Evolutionary conservation across 2,329 filamentous ascomycete species (phyloP).

Genomic region (Westerdykella sp.): DNA sequence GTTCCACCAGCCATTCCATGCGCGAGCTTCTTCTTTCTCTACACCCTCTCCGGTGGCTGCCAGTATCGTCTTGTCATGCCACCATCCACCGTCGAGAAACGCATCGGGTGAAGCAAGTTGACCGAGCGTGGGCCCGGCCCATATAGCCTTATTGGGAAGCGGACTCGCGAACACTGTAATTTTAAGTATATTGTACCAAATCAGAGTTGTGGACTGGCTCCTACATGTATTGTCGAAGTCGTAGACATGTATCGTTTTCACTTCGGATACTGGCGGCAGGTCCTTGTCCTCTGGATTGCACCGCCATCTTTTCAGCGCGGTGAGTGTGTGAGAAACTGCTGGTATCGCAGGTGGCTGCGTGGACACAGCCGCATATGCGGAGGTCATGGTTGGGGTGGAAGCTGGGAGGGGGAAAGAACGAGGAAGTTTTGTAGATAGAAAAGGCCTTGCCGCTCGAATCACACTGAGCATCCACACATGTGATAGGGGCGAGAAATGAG

Average conservation of each 20-base stretch:
- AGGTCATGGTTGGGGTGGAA: conserved; percentile 1
- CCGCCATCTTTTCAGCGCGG: conserved; percentile 78
- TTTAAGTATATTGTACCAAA: conserved; percentile 1
- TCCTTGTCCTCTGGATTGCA: conserved; percentile 59
- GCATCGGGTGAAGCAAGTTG: conserved; percentile 67
- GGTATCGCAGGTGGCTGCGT: conserved; percentile 26
- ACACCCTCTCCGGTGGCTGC: conserved; percentile 77
- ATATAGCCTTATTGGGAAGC: conserved; percentile 80
- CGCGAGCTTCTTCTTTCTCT: conserved; percentile 73
- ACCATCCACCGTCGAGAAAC: conserved; percentile 86
- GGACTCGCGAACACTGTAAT: conserved; percentile 81
- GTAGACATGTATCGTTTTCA: conserved; percentile 83
- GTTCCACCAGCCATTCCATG: conserved; percentile 96
- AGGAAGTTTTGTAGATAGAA: conserved; percentile 18
- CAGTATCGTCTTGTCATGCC: conserved; percentile 86
- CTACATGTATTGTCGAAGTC: conserved; percentile 95
- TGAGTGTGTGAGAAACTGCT: conserved; percentile 52
- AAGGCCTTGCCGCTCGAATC: conserved; percentile 2
- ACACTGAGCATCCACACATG: no score
- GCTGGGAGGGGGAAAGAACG: not conserved
- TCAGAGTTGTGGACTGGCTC: conserved; percentile 21
- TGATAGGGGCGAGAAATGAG: not conserved
- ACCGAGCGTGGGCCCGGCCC: conserved; percentile 73
- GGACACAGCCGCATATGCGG: conserved; percentile 5
- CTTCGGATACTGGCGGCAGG: conserved; percentile 63